Evolutionary conservation across 2,329 filamentous ascomycete genomes (phyloP).

Genomic region (Metarhizium humberi): DNA sequence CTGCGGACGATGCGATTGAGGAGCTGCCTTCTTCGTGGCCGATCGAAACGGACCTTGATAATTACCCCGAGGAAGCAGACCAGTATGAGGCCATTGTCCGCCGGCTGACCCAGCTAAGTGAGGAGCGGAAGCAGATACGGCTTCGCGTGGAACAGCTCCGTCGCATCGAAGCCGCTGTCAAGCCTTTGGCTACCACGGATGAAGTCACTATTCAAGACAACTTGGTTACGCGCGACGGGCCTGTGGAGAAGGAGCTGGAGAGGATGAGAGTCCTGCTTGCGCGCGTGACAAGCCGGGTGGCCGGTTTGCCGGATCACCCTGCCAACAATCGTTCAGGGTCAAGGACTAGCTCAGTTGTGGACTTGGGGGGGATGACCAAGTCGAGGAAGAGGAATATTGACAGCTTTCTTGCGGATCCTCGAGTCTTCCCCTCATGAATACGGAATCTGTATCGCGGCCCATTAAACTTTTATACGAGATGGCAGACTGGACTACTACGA

Average conservation of each 20-base stretch:
- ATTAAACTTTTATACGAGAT: neutral
- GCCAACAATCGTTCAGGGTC: conserved; percentile 1
- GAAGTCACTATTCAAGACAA: conserved; percentile 49
- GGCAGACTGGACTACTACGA: neutral
- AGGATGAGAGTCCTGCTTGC: conserved; percentile 55
- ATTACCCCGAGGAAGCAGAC: conserved; percentile 35
- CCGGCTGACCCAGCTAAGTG: conserved; percentile 39
- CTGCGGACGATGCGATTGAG: conserved; percentile 32
- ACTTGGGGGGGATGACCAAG: conserved; percentile 25
- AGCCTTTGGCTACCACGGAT: conserved; percentile 25
- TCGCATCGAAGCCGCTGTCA: conserved; percentile 39
- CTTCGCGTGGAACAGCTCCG: conserved; percentile 37
- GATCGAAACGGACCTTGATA: conserved; percentile 23
- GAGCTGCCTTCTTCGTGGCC: conserved; percentile 39
- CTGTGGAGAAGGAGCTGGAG: conserved; percentile 57
- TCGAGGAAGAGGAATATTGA: conserved; percentile 34
- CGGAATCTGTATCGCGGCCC: neutral
- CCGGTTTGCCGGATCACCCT: conserved; percentile 21
- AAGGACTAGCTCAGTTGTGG: conserved; percentile 10
- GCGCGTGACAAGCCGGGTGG: conserved; percentile 46
- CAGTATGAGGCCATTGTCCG: conserved; percentile 42
- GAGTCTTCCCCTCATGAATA: conserved; percentile 11
- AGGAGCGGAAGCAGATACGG: conserved; percentile 21
- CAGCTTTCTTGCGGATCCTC: conserved; percentile 25
- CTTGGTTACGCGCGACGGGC: conserved; percentile 54